Base-by-base conservation (phyloP, 305 asterid genomes). In the Fraxinus floribunda region DNA sequence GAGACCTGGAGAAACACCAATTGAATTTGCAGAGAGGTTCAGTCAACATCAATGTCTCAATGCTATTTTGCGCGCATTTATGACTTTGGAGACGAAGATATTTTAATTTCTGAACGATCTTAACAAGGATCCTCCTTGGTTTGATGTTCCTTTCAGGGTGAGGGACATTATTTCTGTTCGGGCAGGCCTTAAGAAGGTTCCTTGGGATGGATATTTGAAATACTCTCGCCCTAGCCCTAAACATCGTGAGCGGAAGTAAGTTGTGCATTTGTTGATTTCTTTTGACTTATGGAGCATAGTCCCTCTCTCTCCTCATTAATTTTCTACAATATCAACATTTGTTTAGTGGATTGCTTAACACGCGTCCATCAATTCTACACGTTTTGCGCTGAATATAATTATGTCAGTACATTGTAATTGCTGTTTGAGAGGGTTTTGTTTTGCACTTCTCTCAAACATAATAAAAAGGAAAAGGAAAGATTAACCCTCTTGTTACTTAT, bases 131-230 rank as follows among this genome's bases (percentile, higher is more conserved):
- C 29, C n/a, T 82, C 73, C 68, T 80, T 68, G 80, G 78, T 30
- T 15, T 75, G 60, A 10, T 78, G 77, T 80, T 85, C 80, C 71
- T 79, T 78, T 76, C 84, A 94, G 98, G 94, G 97, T 93, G 84
- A 92, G 99, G 88, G 97, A 89, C 90, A 94, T 94, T 66, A 97
- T 97, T 74, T 92, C 99, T 80, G 92, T 91, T 80, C 90, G 99
- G 82, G 99, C 98, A 10, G 99, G 99, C 76, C 93, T 97, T 75
- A 95, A 89, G 83, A 97, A 83, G 95, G 99, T 97, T 32, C 99
- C 98, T 0, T 94, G 99, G 98, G 99, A 94, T 89, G 98, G 99
- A 73, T 96, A 91, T 84, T 88, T 96, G 90, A 97, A 97, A 84
- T 94, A 97, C 90, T 92, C 97, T 85, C 97, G 96, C 80, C 99